Evolutionary conservation across 2,329 filamentous ascomycete genomes (phyloP).

Genomic region (Colletotrichum tofieldiae): DNA sequence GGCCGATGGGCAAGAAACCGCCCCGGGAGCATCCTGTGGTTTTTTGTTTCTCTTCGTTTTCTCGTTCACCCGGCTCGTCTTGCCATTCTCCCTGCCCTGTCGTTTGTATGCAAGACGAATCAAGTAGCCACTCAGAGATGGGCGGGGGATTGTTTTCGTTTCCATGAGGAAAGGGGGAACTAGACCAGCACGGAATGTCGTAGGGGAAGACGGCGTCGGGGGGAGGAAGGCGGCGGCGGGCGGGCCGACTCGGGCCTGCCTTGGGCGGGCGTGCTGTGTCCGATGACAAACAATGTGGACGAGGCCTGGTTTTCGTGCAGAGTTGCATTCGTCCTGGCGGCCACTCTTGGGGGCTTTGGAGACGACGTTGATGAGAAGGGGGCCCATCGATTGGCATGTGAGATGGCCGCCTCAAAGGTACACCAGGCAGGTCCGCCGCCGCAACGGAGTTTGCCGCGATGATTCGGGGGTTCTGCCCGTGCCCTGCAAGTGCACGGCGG

Average conservation of each 20-base stretch:
- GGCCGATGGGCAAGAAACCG: not conserved
- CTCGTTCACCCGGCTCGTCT: not conserved
- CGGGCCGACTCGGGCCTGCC: constrained; percentile 1
- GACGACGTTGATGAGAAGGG: not conserved
- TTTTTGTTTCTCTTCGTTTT: no score
- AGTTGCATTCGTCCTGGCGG: not conserved
- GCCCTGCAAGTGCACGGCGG: not conserved
- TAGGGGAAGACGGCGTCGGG: not conserved
- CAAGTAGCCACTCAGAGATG: not conserved
- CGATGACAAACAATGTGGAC: no score
- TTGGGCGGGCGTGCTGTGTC: not conserved
- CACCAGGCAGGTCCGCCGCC: no score
- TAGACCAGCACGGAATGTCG: not conserved
- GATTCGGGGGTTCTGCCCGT: not conserved
- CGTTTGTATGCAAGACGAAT: not conserved
- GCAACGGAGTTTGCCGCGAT: not conserved
- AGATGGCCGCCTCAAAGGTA: not conserved
- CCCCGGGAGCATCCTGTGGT: no score
- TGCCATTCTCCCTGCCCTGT: not conserved
- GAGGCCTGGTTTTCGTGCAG: no score
- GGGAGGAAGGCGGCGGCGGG: not conserved
- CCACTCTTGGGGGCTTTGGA: not conserved
- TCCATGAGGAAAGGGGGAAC: no score
- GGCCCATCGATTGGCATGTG: not conserved
- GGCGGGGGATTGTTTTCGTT: no score